Conservation (phyloP, 2,329 filamentous ascomycete species). For the Colletotrichum shisoi region DNA sequence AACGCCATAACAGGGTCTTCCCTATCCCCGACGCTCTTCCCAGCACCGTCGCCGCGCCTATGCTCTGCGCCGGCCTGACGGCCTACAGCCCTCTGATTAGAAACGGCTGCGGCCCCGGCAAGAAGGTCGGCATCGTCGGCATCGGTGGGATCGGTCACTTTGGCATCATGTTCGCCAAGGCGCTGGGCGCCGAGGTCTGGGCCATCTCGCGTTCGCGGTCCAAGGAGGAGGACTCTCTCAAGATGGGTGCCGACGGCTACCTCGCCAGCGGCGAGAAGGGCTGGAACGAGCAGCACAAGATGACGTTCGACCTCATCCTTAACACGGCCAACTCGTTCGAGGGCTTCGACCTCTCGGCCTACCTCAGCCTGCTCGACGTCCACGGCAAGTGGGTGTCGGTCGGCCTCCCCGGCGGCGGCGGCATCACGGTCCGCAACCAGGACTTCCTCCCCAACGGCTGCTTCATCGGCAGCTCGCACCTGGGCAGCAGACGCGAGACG, state of each 20-base stretch:
- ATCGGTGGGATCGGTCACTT: slow-evolving; percentile 77
- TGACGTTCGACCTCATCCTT: slow-evolving; percentile 78
- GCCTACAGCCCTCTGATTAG: slow-evolving; percentile 80
- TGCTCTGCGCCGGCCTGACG: slow-evolving; percentile 86
- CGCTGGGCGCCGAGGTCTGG: slow-evolving; percentile 69
- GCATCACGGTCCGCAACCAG: slow-evolving; percentile 75
- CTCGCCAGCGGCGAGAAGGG: slow-evolving; percentile 64
- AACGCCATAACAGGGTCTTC: slow-evolving; percentile 57
- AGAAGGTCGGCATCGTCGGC: slow-evolving; percentile 79
- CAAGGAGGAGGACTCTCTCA: slow-evolving; percentile 66
- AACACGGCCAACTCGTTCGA: slow-evolving; percentile 76
- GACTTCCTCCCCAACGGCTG: slow-evolving; percentile 78
- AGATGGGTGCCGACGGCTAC: slow-evolving; percentile 69
- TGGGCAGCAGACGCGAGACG: slow-evolving; percentile 75
- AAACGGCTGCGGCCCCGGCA: slow-evolving; percentile 77
- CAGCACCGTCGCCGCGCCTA: slow-evolving; percentile 72
- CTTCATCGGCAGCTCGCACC: slow-evolving; percentile 74
- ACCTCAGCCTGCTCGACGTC: slow-evolving; percentile 81
- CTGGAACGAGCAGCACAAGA: slow-evolving; percentile 65
- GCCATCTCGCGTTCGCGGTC: slow-evolving; percentile 67
- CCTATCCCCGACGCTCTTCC: slow-evolving; percentile 78
- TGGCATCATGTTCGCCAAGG: slow-evolving; percentile 73
- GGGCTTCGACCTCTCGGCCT: slow-evolving; percentile 72
- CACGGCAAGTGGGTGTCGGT: slow-evolving; percentile 83
- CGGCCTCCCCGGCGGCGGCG: slow-evolving; percentile 78